A percentile compares a stretch with the other conserved stretches of the same genome.
phyloP scores from a whole-genome alignment of 2,329 filamentous ascomycete species.

The Calcarisporium arbuscula region DNA sequence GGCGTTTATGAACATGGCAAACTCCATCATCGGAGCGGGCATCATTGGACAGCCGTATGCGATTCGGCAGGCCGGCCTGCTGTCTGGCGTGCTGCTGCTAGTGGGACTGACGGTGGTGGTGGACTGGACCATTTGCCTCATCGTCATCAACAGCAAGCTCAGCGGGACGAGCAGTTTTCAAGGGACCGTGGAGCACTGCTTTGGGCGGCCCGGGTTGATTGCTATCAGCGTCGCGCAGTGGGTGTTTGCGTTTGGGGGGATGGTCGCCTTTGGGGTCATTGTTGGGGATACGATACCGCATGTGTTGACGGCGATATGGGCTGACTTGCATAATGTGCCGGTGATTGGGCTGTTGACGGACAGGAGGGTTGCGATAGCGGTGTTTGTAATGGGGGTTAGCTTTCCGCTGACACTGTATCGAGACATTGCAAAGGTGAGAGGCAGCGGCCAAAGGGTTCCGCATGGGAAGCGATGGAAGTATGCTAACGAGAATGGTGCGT shows the following conservation, averaged over 20 bases:
- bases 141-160: conserved; percentile 95
- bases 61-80: conserved; percentile 83
- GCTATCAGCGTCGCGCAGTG: conserved; percentile 89
- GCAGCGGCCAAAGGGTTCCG: not conserved
- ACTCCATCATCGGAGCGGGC: conserved; percentile 83
- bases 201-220: conserved; percentile 78
- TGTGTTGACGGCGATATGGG: conserved; percentile 78
- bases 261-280: conserved; percentile 97
- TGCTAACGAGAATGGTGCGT: conserved; percentile 3
- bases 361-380: conserved; percentile 75
- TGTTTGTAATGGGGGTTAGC: conserved; percentile 80
- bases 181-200: conserved; percentile 92
- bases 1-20: conserved; percentile 99
- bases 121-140: conserved; percentile 96
- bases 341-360: conserved; percentile 80
- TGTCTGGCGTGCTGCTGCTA: conserved; percentile 73
- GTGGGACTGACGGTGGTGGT: conserved; percentile 74
- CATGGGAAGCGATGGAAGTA: not conserved
- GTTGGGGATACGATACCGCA: conserved; percentile 94
- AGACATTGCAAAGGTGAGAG: conserved; percentile 88
- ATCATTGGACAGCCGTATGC: conserved; percentile 89
- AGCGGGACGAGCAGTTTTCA: conserved; percentile 93
- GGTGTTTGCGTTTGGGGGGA: conserved; percentile 97
- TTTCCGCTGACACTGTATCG: conserved; percentile 90
- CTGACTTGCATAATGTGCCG: conserved; percentile 62